A percentile compares a stretch with the other conserved stretches of the same genome.
Conservation (phyloP, 2,329 filamentous ascomycete species). For the Xylariaceae sp. region DNA sequence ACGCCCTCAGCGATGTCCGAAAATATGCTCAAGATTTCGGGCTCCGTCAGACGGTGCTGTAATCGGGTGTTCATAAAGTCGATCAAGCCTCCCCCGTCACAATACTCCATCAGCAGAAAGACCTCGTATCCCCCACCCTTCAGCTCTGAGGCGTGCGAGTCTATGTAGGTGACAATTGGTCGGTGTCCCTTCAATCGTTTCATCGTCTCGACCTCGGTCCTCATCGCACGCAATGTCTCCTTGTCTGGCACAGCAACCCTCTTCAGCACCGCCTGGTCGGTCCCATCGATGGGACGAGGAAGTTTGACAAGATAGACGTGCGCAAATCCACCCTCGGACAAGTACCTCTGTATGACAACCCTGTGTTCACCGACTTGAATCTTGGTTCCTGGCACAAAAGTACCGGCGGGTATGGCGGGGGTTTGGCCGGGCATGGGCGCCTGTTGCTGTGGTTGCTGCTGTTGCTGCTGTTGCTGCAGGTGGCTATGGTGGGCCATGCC, state of each 20-base stretch:
- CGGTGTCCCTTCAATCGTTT: constrained; percentile 97
- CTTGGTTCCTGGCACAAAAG: constrained; percentile 89
- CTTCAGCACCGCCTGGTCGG: constrained; percentile 83
- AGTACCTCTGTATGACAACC: constrained; percentile 92
- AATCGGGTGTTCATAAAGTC: constrained; percentile 99
- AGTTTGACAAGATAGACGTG: constrained; percentile 96
- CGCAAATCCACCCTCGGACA: constrained; percentile 96
- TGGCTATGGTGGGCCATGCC: constrained; percentile 39
- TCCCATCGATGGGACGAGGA: constrained; percentile 69
- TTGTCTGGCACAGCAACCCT: constrained; percentile 95
- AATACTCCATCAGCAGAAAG: constrained; percentile 97
- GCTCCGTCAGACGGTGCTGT: constrained; percentile 93
- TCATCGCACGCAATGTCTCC: constrained; percentile 89
- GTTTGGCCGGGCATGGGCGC: constrained; percentile 33
- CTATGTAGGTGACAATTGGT: constrained; percentile 95
- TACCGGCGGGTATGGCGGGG: constrained; percentile 63
- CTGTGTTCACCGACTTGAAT: constrained; percentile 92
- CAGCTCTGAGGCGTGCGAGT: constrained; percentile 94
- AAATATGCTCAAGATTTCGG: constrained; percentile 96
- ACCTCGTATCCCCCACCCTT: constrained; percentile 94
- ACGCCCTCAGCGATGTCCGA: constrained; percentile 93
- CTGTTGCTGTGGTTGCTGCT: constrained; percentile 34
- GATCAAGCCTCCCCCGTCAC: constrained; percentile 88
- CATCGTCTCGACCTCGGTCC: constrained; percentile 99
- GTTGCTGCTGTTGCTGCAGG: constrained; percentile 34